A percentile compares a stretch with the other conserved stretches of the same genome.
Conservation (phyloP, 2,329 filamentous ascomycete genomes). For the Huntiella moniliformis region DNA sequence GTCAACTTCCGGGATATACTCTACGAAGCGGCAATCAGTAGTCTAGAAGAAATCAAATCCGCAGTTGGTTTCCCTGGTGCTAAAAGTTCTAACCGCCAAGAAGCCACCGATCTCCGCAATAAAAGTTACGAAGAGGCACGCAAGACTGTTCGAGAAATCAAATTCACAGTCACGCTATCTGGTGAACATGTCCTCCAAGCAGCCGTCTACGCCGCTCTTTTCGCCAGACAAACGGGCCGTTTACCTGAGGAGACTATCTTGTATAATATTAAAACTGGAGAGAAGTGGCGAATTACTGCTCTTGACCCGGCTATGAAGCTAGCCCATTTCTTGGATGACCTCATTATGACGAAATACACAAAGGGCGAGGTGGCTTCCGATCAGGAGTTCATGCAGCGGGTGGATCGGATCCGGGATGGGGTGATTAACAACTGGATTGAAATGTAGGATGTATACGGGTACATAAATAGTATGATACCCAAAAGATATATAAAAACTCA, state of each 20-base stretch:
- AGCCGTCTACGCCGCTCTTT: constrained; percentile 16
- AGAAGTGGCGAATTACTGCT: constrained; percentile 14
- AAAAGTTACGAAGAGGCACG: background rate
- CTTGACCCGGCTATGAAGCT: constrained; percentile 2
- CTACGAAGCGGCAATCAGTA: too few species aligned
- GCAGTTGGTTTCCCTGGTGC: background rate
- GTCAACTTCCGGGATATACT: too few species aligned
- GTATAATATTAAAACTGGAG: constrained; percentile 17
- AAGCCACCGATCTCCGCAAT: background rate
- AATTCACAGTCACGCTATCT: constrained; percentile 16
- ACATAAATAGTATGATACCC: too few species aligned
- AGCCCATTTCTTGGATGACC: constrained; percentile 11
- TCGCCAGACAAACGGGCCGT: constrained; percentile 9
- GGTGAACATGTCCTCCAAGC: constrained; percentile 16
- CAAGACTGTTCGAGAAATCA: constrained; percentile 17
- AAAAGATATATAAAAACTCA: too few species aligned
- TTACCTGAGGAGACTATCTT: constrained; percentile 13
- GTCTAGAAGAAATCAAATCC: background rate
- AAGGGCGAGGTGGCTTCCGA: constrained; percentile 1
- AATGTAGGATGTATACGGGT: too few species aligned
- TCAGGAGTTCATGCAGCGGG: constrained; percentile 12
- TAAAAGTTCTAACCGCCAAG: background rate
- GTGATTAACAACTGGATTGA: too few species aligned
- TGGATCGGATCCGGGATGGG: background rate
- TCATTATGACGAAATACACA: constrained; percentile 14